These are phyloP conservation scores for Hyphopichia fennica DNA, from an alignment of 1,139 yeast genomes.

Conservation along the genomic window DNA sequence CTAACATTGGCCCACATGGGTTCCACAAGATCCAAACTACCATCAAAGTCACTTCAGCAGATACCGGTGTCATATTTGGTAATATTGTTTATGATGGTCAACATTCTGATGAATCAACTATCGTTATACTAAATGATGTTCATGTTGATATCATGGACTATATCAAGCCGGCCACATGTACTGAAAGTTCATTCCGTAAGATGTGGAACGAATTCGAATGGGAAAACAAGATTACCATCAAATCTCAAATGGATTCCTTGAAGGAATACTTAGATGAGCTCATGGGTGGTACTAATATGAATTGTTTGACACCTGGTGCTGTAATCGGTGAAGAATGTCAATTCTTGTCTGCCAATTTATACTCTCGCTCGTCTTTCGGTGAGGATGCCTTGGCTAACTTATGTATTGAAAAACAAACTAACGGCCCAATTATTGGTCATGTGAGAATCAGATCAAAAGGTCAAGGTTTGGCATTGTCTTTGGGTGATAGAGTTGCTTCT, in stretches of 20 bases:
- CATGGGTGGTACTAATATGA: slow-evolving; percentile 88
- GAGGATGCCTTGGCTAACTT: slow-evolving; percentile 97
- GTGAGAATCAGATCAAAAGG: slow-evolving; percentile 97
- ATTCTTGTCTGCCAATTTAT: slow-evolving; percentile 90
- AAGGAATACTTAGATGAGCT: slow-evolving; percentile 78
- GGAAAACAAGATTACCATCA: slow-evolving; percentile 96
- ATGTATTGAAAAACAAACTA: slow-evolving; percentile 80
- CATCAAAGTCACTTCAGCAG: slow-evolving; percentile 93
- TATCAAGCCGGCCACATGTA: slow-evolving; percentile 88
- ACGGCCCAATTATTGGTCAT: slow-evolving; percentile 86
- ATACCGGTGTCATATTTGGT: slow-evolving; percentile 96
- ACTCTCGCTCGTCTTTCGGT: slow-evolving; percentile 92
- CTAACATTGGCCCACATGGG: slow-evolving; percentile 94
- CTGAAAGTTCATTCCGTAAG: slow-evolving; percentile 87
- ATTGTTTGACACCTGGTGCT: slow-evolving; percentile 90
- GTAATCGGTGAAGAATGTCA: slow-evolving; percentile 84
- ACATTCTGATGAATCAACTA: slow-evolving; percentile 85
- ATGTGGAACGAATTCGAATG: slow-evolving; percentile 99
- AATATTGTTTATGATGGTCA: slow-evolving; percentile 96
- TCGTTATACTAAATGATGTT: slow-evolving; percentile 90
- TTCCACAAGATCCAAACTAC: slow-evolving; percentile 89
- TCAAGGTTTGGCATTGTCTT: slow-evolving; percentile 91
- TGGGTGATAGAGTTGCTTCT: slow-evolving; percentile 91
- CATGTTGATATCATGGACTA: slow-evolving; percentile 97
- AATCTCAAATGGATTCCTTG: slow-evolving; percentile 66